These are phyloP conservation scores for Colletotrichum liriopes DNA, from an alignment of 2,329 filamentous ascomycete species.

Conservation along the genomic window DNA sequence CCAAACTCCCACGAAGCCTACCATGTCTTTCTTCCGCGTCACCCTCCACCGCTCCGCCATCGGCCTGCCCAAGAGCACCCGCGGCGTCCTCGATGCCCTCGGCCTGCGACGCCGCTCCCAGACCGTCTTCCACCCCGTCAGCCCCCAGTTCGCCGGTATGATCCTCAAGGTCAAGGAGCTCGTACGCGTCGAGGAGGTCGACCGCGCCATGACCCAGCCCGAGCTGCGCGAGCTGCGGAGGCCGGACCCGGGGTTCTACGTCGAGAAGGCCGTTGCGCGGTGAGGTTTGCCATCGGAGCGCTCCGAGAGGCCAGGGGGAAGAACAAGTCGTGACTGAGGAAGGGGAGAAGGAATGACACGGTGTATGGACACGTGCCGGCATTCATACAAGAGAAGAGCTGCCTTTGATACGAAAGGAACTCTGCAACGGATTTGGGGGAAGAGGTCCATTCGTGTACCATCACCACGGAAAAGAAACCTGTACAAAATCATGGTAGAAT, in stretches of 20 bases:
- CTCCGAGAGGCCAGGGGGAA: neutral
- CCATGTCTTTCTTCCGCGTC: constrained; percentile 89
- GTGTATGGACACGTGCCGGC: neutral
- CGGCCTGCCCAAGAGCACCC: constrained; percentile 84
- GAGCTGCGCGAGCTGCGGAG: constrained; percentile 81
- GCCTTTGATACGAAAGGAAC: neutral
- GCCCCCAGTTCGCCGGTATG: constrained; percentile 86
- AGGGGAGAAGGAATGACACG: neutral
- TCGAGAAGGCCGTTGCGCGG: constrained; percentile 72
- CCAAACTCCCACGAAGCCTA: neutral
- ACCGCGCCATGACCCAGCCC: constrained; percentile 71
- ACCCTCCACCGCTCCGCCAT: constrained; percentile 92
- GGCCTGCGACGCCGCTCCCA: constrained; percentile 88
- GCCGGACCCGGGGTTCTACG: constrained; percentile 85
- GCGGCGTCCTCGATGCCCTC: constrained; percentile 86
- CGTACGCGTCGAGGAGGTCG: constrained; percentile 86
- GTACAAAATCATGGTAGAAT: constrained; percentile 29
- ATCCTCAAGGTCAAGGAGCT: constrained; percentile 96
- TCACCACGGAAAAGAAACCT: constrained; percentile 16
- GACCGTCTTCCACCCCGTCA: constrained; percentile 91
- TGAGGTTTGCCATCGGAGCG: neutral
- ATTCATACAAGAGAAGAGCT: neutral
- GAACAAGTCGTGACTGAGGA: neutral
- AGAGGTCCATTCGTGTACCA: constrained; percentile 25
- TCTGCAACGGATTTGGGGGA: neutral